These are phyloP conservation scores for Steccherinum ochraceum DNA, from an alignment of 768 basidiomycete genomes.

Conservation along the genomic window DNA sequence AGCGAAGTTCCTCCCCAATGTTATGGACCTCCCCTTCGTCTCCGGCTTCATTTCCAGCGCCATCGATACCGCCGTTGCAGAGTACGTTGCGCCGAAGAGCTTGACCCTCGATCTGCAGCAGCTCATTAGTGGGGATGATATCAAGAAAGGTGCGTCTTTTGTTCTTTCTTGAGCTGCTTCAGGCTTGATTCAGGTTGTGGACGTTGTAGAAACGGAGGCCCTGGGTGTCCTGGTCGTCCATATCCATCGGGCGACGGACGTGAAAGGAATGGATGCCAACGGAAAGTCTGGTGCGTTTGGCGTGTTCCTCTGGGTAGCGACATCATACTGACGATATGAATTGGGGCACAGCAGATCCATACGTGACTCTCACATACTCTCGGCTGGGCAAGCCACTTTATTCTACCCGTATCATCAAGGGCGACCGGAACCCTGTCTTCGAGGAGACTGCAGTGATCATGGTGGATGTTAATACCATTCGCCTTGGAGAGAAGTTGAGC, in stretches of 20 bases:
- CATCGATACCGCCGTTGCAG: slow-evolving; percentile 54
- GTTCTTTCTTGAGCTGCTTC: too few species aligned
- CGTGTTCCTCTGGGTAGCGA: too few species aligned
- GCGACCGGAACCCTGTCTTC: slow-evolving; percentile 57
- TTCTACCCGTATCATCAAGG: slow-evolving; percentile 63
- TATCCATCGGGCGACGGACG: slow-evolving; percentile 52
- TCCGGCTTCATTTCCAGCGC: slow-evolving; percentile 62
- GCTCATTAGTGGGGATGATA: slow-evolving; percentile 49
- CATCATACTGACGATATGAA: neutral
- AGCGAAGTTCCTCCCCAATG: slow-evolving; percentile 55
- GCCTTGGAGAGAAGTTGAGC: slow-evolving; percentile 56
- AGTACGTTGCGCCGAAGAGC: slow-evolving; percentile 66
- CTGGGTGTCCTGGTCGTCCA: slow-evolving; percentile 62
- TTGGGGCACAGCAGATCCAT: slow-evolving; percentile 34
- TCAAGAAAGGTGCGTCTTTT: slow-evolving; percentile 41
- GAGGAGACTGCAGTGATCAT: slow-evolving; percentile 64
- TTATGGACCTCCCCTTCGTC: slow-evolving; percentile 73
- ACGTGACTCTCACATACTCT: slow-evolving; percentile 62
- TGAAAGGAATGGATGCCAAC: slow-evolving; percentile 33
- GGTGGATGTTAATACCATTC: slow-evolving; percentile 57
- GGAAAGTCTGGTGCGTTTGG: slow-evolving; percentile 31
- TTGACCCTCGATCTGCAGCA: slow-evolving; percentile 65
- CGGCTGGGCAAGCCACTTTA: slow-evolving; percentile 59
- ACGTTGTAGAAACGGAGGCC: slow-evolving; percentile 45
- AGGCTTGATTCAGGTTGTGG: too few species aligned